These are phyloP conservation scores for Arabidopsis hybrid DNA, from an alignment of 441 rosid species.

Conservation along the genomic window DNA sequence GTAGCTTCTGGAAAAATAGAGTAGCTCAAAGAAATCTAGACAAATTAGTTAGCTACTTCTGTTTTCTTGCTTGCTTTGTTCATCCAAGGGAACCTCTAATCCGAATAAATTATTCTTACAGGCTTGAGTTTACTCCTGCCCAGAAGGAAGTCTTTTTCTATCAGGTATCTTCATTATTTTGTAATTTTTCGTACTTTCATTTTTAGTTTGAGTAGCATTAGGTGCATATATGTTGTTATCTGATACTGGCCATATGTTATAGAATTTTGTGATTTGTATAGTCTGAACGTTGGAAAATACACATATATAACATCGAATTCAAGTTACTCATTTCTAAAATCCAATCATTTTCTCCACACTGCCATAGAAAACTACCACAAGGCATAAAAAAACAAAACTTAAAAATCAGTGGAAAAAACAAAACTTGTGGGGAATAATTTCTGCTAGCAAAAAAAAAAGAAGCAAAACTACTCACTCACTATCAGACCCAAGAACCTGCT, in stretches of 20 bases:
- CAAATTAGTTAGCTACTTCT: neutral
- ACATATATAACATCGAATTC: neutral
- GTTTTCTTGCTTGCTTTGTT: conserved; percentile 19
- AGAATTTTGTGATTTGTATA: no score
- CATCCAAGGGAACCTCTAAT: conserved; percentile 27
- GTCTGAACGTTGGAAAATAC: neutral
- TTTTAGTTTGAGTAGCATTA: conserved; percentile 7
- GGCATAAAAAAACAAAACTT: neutral
- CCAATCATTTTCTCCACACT: neutral
- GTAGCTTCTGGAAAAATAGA: conserved; percentile 26
- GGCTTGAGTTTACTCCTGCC: conserved; percentile 87
- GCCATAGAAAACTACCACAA: neutral
- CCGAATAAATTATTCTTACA: conserved; percentile 43
- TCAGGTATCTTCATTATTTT: conserved; percentile 62
- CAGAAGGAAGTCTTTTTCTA: conserved; percentile 86
- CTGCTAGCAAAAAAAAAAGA: neutral
- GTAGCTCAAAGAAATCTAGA: conserved; percentile 14
- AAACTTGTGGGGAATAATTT: conserved; percentile 9
- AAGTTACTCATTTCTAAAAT: neutral
- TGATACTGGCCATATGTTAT: neutral
- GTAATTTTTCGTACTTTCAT: neutral
- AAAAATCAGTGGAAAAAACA: neutral
- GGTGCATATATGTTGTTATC: conserved; percentile 13
- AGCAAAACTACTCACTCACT: conserved; percentile 48
- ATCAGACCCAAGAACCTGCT: conserved; percentile 68